Base-by-base conservation (phyloP, 768 basidiomycete species). In the Stropharia rugosoannulata region DNA sequence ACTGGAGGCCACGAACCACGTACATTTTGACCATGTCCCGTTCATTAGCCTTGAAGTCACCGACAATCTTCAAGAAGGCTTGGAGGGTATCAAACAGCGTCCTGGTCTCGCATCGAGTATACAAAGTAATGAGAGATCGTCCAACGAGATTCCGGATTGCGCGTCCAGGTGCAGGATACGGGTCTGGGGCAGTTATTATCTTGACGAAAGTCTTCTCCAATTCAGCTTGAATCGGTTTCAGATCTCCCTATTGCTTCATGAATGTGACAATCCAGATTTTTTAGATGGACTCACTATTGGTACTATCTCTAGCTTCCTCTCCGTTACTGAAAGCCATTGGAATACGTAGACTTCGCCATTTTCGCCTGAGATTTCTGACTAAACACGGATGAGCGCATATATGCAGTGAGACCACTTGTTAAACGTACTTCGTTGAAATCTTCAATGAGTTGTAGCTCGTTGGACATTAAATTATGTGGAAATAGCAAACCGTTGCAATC, bases 31-130 rank as follows among this genome's bases (percentile, higher is more conserved):
- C 75, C 2, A 74, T 68, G 51, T 87, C 90, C 68, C 77, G 85
- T 47, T 89, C 86, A 9, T 67, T 58, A 9, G 80, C 70, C 67
- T 93, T 95, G 56, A 80, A 67, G 63, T 97, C 95, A 11, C 80
- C 76, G 0, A 85, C 86, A 18, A 87, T 79, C 72, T 84, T 90
- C 51, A 96, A 71, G 56, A 97, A 81, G 2, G 80, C 68, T 64
- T 93, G 88, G 27, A 96, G 69, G 5, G 90, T 89, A 65, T 99
- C 96, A 62, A 95, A 98, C 53, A 98, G 70, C 1, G 87, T 84
- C 69, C 86, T 82, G 0, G 89, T 87, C 67, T 98, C 95, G 62
- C 90, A 91, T 15, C 86, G 82, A 35, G 78, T 80, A 71, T 95
- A 95, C 13, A 96, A 60, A 18, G 75, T 68, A 41, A 91, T 70